A percentile compares a stretch with the other conserved stretches of the same genome.
phyloP scores from a whole-genome alignment of 345 rosid species.

The Lepidium sativum region DNA sequence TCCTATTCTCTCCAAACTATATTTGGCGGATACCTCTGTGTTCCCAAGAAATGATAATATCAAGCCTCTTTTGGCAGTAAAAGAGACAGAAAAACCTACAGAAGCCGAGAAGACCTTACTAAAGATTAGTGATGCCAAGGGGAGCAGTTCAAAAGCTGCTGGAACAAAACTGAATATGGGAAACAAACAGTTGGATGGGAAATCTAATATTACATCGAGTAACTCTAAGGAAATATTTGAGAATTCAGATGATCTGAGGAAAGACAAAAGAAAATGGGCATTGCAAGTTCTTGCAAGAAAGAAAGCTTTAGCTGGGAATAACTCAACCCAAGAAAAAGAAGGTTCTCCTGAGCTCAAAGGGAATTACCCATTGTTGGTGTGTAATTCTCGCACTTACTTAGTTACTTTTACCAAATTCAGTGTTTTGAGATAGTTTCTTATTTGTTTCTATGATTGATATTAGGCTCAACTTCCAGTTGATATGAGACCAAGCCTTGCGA shows the following conservation, averaged over 20 bases:
- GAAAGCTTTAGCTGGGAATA: constrained; percentile 48
- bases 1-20: constrained; percentile 86
- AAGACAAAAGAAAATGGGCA: constrained; percentile 94
- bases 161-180: constrained; percentile 36
- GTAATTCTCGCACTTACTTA: constrained; percentile 21
- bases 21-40: constrained; percentile 93
- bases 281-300: constrained; percentile 90
- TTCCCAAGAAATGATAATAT: constrained; percentile 82
- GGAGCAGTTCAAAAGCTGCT: constrained; percentile 30
- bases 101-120: constrained; percentile 35
- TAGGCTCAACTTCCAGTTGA: constrained; percentile 89
- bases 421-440: constrained; percentile 10
- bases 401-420: not conserved
- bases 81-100: constrained; percentile 28
- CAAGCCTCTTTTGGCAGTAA: constrained; percentile 58
- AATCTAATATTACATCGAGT: constrained; percentile 18
- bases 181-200: constrained; percentile 26
- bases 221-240: constrained; percentile 34
- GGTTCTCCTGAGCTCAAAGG: constrained; percentile 60
- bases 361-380: constrained; percentile 76
- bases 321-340: constrained; percentile 39
- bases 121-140: constrained; percentile 38
- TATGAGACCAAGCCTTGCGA: constrained; percentile 72
- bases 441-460: constrained; percentile 22
- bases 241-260: constrained; percentile 47